Evolutionary conservation across 2,329 filamentous ascomycete genomes (phyloP), one percentile per base, ranked within the genome.

Genomic region (Orbilia javanica): DNA sequence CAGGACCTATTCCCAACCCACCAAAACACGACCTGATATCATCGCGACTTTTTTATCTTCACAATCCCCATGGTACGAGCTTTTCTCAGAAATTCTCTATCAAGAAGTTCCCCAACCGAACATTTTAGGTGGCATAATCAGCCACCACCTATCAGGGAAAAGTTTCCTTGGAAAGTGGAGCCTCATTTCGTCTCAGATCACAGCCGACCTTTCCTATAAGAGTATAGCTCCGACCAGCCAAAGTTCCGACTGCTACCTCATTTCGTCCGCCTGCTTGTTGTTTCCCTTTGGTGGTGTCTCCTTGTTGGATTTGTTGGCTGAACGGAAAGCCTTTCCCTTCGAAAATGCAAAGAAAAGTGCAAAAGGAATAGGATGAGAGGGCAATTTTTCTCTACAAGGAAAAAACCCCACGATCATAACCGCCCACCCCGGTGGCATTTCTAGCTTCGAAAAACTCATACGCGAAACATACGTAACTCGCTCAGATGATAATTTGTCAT

Each of bases 231-330:
- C 34, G 31, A 44, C 25, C 34, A 66, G 25, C 62, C 70, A 74
- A 74, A 74, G 70, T 67, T 74, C 70, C 70, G 70, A 74, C 70
- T 62, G 70, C 70, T 74, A 74, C 70, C 50, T 74, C 70, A 67
- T 74, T 74, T 64, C 57, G 44, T 69, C 31, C 48, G 55, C 46
- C 34, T 63, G 27, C 68, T 64, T 48, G 67, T 63, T 71, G 67
- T 66, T 60, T 39, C 34, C 55, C 15, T 42, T 15, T 11, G 31
- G n/a, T 11, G 31, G n/a, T 34, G 29, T 29, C 29, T 31, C 42
- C 29, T 46, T 64, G 60, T 64, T 46, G 60, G 39, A 50, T 64
- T 64, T 64, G 39, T 64, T 64, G 39, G 39, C 55, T 39, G 55
- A 60, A 20, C 27, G 52, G 52, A 36, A 57, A 57, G 52, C 18